Base-by-base conservation (phyloP, 2,329 filamentous ascomycete genomes). In the Xylariaceae sp. region DNA sequence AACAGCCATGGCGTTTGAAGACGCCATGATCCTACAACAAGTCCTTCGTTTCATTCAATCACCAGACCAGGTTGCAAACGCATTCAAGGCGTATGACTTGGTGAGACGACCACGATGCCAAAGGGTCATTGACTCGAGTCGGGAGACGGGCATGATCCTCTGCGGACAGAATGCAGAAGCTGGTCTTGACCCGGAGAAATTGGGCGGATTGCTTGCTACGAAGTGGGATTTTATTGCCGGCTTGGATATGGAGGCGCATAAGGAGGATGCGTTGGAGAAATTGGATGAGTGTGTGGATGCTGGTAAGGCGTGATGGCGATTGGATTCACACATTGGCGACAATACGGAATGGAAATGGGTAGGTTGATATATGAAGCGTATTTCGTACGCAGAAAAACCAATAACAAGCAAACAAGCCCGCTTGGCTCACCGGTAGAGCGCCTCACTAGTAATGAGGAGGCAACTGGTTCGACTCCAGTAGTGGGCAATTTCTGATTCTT, bases 1-100 rank as follows among this genome's bases (percentile, higher is more conserved):
- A 0, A 55, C 55, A 1, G 64, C 50, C 1, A n/a, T 57, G 4
- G 65, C 64, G 2, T 55, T 67, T 18, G 65, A 67, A 49, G 64
- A 67, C 9, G 61, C 57, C 30, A 61, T 66, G 57, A 17, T 66
- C 15, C 34, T 66, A 2, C 54, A 57, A 11, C 9, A 10, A 1
- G 56, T 62, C 11, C 45, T 62, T 11, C 13, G 18, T 35, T 34
- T 51, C 2, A 55, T 60, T 9, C 30, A 45, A 11, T 59, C 61
- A 0, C 13, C 13, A 8, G 11, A 41, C 4, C 57, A 58, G 10
- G 35, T 61, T 10, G 34, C 15, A 5, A 45, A 37, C 1, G 59
- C 56, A 8, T 62, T 65, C 54, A n/a, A 41, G 39, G 35, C 59
- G 7, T 64, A 54, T 37, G 59, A 62, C 15, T 6, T 37, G 11